Conservation (phyloP, 495 filamentous ascomycete genomes). For the Penicillium atrosanguineum region DNA sequence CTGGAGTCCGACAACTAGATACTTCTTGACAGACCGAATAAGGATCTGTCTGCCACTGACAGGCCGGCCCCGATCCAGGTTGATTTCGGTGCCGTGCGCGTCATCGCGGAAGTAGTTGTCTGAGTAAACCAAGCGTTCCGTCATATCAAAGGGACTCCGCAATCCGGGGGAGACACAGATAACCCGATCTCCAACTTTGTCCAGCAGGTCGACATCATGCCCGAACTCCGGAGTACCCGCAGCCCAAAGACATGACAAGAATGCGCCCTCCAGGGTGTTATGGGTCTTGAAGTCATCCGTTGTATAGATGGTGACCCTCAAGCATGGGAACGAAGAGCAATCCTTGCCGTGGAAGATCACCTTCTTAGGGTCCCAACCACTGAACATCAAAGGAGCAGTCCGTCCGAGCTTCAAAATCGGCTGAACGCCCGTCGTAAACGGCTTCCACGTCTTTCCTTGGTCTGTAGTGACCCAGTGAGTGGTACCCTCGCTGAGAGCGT, state of each 20-base stretch:
- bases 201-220: conserved; percentile 52
- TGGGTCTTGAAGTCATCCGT: conserved; percentile 73
- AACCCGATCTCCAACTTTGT: conserved; percentile 60
- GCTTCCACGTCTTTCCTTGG: conserved; percentile 72
- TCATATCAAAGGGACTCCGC: conserved; percentile 55
- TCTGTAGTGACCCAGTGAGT: conserved; percentile 79
- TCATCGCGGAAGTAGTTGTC: conserved; percentile 69
- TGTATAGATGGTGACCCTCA: conserved; percentile 67
- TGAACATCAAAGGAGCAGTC: conserved; percentile 58
- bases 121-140: conserved; percentile 74
- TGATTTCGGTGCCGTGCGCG: conserved; percentile 60
- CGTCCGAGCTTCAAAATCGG: conserved; percentile 24
- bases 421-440: conserved; percentile 58
- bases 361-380: conserved; percentile 75
- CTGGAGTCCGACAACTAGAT: conserved; percentile 76
- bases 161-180: conserved; percentile 76
- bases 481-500: conserved; percentile 62
- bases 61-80: conserved; percentile 66
- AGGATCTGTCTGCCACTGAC: conserved; percentile 77
- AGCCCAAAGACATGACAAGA: conserved; percentile 79
- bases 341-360: conserved; percentile 75
- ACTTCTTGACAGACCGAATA: conserved; percentile 68
- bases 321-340: conserved; percentile 48
- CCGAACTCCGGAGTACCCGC: conserved; percentile 69
- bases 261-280: conserved; percentile 59